Evolutionary conservation across 768 basidiomycete genomes (phyloP).

Genomic region (Hortiboletus flavorubellus): DNA sequence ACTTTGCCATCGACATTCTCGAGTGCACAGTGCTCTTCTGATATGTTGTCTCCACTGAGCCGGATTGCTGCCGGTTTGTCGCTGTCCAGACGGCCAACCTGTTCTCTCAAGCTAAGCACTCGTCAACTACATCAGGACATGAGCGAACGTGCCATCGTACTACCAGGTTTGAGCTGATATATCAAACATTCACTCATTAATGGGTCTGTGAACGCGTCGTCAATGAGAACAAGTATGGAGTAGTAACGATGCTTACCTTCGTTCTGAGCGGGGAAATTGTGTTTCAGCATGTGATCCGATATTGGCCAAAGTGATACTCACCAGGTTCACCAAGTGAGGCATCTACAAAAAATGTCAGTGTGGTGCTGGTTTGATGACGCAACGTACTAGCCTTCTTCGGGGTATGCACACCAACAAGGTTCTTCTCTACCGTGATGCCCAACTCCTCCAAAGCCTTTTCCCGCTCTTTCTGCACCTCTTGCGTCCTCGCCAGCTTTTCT

Average conservation of each 20-base stretch:
- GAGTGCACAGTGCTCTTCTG: constrained; percentile 90
- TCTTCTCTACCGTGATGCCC: constrained; percentile 97
- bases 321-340: constrained; percentile 92
- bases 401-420: constrained; percentile 93
- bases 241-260: constrained; percentile 49
- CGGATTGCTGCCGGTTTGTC: constrained; percentile 82
- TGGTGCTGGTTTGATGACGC: constrained; percentile 2
- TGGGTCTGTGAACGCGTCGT: constrained; percentile 56
- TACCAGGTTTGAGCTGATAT: constrained; percentile 87
- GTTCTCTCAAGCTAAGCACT: constrained; percentile 12
- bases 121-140: neutral
- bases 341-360: constrained; percentile 47
- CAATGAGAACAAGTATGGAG: constrained; percentile 2
- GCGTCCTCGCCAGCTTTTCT: constrained; percentile 85
- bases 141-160: constrained; percentile 56
- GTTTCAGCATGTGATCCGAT: constrained; percentile 10
- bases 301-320: constrained; percentile 40
- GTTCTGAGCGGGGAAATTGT: constrained; percentile 43
- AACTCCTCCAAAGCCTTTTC: constrained; percentile 97
- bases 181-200: constrained; percentile 95
- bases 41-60: constrained; percentile 88
- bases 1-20: constrained; percentile 81
- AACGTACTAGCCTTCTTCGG: constrained; percentile 73
- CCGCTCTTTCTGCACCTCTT: constrained; percentile 93
- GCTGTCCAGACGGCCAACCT: constrained; percentile 89